These are phyloP conservation scores for Chloranthus sessilifolius DNA, from an alignment of 164 flowering plant genomes.

Conservation along the genomic window DNA sequence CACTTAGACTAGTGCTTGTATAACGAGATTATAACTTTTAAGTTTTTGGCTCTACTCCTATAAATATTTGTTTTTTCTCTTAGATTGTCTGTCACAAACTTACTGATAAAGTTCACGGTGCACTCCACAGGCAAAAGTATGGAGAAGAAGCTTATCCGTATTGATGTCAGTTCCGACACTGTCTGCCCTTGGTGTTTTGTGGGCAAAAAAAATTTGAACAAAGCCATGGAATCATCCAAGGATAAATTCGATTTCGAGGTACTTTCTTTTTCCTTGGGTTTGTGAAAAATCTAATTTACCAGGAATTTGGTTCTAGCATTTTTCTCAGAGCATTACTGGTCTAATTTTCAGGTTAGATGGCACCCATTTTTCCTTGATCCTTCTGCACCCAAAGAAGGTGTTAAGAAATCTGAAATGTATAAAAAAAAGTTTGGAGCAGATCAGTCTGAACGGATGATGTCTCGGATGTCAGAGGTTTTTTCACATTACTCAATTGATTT, in stretches of 20 bases:
- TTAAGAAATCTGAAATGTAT: constrained; percentile 53
- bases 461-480: constrained; percentile 75
- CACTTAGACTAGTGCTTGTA: too few relatives aligned
- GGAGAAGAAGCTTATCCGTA: constrained; percentile 59
- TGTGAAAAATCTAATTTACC: background rate
- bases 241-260: constrained; percentile 86
- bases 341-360: constrained; percentile 62
- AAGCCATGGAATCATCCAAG: constrained; percentile 62
- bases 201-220: constrained; percentile 83
- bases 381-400: constrained; percentile 79
- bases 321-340: background rate
- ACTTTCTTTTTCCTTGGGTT: constrained; percentile 2
- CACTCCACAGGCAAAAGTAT: constrained; percentile 23
- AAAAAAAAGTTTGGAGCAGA: constrained; percentile 54
- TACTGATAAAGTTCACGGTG: constrained; percentile 44
- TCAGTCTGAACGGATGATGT: constrained; percentile 34
- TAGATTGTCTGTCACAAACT: background rate
- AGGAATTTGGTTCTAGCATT: background rate
- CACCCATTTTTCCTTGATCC: constrained; percentile 83
- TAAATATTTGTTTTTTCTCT: too few relatives aligned
- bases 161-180: constrained; percentile 79
- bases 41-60: too few relatives aligned
- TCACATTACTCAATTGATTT: constrained; percentile 4
- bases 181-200: constrained; percentile 99
- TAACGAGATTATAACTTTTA: too few relatives aligned